Base-by-base conservation (phyloP, 371 early-diverging fungal species). In the Chytridium lagenaria region DNA sequence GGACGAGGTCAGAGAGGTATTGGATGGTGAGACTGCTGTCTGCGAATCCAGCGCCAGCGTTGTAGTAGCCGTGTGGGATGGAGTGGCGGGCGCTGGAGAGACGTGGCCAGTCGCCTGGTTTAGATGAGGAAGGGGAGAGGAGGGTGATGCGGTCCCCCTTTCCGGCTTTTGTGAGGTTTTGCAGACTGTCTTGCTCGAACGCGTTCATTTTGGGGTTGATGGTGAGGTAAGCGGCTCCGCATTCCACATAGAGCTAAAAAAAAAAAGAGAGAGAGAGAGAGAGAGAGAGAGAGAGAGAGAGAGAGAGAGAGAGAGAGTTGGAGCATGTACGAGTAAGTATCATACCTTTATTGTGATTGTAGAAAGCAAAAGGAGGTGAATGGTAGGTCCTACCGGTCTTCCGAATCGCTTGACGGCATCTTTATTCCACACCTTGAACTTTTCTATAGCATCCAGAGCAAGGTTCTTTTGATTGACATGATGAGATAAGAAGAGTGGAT, bases 401-500 rank as follows among this genome's bases (percentile, higher is more conserved):
- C 72, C 52, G 33, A 73, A 73, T 31, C 74, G 34, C 1, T 36
- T 51, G 23, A 72, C 76, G 23, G 81, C 75, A 44, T 86, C 88
- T 51, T 79, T 66, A 69, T 88, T 86, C 88, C 88, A 88, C 67
- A 84, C 73, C 37, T 76, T 77, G 85, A 86, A 89, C 19, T 71
- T 55, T n/a, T 78, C 76, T 38, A 86, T 72, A 0, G 86, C 77
- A 39, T 84, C 81, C 26, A 84, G 39, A 0, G 77, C 81, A 31
- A 89, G 70, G 7, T 78, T 57, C 78, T n/a, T n/a, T n/a, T n/a
- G n/a, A n/a, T n/a, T n/a, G n/a, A n/a, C n/a, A n/a, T n/a, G n/a
- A n/a, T n/a, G n/a, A n/a, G n/a, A n/a, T n/a, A n/a, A n/a, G n/a
- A n/a, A n/a, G n/a, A n/a, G n/a, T n/a, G n/a, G n/a, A n/a, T n/a